A percentile compares a stretch with the other conserved stretches of the same genome.
These are phyloP conservation scores for Fusarium bulbicola DNA, from an alignment of 2,329 filamentous ascomycete genomes.

Conservation along the genomic window DNA sequence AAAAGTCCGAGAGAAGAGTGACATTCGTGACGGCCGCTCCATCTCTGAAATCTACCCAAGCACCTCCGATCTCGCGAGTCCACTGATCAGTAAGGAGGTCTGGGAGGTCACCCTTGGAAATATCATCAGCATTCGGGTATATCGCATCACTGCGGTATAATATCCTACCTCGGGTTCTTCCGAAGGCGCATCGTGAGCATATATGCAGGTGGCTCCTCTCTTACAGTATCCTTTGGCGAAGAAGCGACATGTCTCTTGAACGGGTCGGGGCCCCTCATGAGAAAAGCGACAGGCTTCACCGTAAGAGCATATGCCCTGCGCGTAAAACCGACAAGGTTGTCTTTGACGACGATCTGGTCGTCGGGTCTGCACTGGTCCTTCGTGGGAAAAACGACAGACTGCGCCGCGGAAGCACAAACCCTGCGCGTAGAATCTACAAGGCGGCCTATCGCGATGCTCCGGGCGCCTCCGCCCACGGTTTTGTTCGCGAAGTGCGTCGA, in stretches of 20 bases:
- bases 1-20: constrained; percentile 49
- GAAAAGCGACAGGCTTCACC: background rate
- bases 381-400: background rate
- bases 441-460: background rate
- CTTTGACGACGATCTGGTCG: too few relatives aligned
- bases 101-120: background rate
- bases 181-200: background rate
- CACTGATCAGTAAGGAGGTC: background rate
- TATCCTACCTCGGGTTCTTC: background rate
- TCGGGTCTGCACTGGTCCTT: background rate
- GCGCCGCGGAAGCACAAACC: background rate
- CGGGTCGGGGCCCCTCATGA: background rate
- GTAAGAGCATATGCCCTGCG: background rate
- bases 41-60: constrained; percentile 44
- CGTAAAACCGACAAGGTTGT: background rate
- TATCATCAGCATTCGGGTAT: background rate
- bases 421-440: background rate
- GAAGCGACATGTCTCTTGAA: background rate
- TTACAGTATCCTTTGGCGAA: background rate
- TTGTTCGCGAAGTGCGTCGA: background rate
- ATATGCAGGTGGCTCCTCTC: background rate
- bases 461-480: background rate
- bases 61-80: constrained; percentile 37
- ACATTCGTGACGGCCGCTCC: constrained; percentile 45
- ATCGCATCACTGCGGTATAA: background rate